Evolutionary conservation across 441 rosid species (phyloP), one percentile per base, ranked within the genome.

Genomic region (Pelargonium myrrhifolium): DNA sequence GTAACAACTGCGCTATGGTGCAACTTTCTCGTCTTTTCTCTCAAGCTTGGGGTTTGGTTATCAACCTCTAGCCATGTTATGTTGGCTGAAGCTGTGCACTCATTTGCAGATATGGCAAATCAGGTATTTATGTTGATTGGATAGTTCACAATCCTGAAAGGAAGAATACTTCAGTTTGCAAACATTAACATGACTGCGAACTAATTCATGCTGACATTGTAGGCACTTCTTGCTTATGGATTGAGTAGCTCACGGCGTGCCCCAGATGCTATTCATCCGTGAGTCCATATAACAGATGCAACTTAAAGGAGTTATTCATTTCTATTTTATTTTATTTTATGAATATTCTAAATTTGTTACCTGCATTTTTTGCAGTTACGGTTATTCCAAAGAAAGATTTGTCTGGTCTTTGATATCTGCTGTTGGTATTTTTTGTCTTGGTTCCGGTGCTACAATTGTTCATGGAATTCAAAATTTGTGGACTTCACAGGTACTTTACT

Each of bases 331-430:
- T 66, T 51, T 72, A 65, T 70, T 71, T 66, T 24, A 42, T 51
- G 53, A 39, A 17, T 45, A 5, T 62, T 28, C 73, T 72, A 65
- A 72, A 45, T 67, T 71, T 43, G 64, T n/a, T 59, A 68, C 64
- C 59, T 65, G 72, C 62, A 55, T 74, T 53, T 53, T 74, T n/a
- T 68, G 75, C 85, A 91, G 99, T 73, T 94, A 94, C 77, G 99
- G 99, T 71, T 94, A 94, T 82, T 89, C 97, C 66, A 94, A 94
- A 74, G 99, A 94, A 81, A 85, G 99, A 76, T 94, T 94, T 81
- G 99, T 94, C 65, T 94, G 99, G 99, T 92, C 99, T 72, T 85
- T 94, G 87, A 94, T 94, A 80, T 94, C 99, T 72, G 99, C 99
- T 76, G 99, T 94, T 65, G 99, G 99, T 68, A 94, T 94, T 72